Evolutionary conservation across 2,329 filamentous ascomycete genomes (phyloP).

Genomic region (Nigrograna mackinnonii): DNA sequence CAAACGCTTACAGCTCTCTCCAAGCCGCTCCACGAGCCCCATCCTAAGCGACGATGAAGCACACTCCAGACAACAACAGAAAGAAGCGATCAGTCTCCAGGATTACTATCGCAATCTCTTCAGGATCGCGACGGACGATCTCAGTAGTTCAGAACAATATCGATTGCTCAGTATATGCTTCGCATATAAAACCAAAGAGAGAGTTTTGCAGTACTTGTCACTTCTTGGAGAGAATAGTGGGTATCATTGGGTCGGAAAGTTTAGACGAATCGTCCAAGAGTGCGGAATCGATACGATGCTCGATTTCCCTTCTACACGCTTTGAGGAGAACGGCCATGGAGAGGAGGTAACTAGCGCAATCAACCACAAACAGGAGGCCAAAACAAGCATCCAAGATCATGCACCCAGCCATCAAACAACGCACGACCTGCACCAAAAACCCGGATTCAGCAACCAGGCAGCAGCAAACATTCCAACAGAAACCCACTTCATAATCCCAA

Average conservation of each 20-base stretch:
- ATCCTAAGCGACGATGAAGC: too few species aligned
- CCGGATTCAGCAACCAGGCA: not conserved
- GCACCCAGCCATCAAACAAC: conserved; percentile 5
- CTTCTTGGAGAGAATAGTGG: not conserved
- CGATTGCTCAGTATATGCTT: conserved; percentile 11
- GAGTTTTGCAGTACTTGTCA: conserved; percentile 8
- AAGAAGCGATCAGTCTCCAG: conserved; percentile 6
- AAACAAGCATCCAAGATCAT: not conserved
- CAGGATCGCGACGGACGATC: conserved; percentile 2
- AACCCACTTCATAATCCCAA: conserved; percentile 12
- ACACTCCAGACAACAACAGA: too few species aligned
- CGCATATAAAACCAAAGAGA: conserved; percentile 13
- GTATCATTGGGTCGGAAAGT: conserved; percentile 1
- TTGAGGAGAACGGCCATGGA: too few species aligned
- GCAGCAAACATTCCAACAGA: not conserved
- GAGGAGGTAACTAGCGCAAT: too few species aligned
- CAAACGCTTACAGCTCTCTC: not conserved
- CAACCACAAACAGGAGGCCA: too few species aligned
- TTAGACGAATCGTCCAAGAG: conserved; percentile 1
- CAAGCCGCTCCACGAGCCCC: not conserved
- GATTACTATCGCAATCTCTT: conserved; percentile 8
- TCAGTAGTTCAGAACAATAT: not conserved
- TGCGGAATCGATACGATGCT: too few species aligned
- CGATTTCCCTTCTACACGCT: too few species aligned
- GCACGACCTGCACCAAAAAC: not conserved